Percentiles rank a stretch among this genome's conserved stretches.
phyloP scores from a whole-genome alignment of 768 basidiomycete species.

The Boletus reticulatus region DNA sequence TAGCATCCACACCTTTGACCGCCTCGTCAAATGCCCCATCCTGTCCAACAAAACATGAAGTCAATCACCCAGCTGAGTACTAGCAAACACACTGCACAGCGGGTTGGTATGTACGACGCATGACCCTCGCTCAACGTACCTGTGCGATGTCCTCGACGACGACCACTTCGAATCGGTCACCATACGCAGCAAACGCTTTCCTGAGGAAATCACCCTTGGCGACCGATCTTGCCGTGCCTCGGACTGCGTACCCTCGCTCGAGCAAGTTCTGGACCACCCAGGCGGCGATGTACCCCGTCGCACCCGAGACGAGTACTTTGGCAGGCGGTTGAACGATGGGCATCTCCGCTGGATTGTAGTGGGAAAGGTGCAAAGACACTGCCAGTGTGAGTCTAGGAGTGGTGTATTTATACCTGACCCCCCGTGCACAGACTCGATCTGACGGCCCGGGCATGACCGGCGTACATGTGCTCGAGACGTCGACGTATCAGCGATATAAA shows the following conservation, averaged over 20 bases:
- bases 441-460: no score
- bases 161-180: slow-evolving; percentile 58
- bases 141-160: slow-evolving; percentile 68
- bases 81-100: no score
- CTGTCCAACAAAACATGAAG: slow-evolving; percentile 24
- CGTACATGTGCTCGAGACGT: no score
- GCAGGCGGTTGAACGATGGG: slow-evolving; percentile 24
- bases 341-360: slow-evolving; percentile 10
- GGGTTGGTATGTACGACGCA: no score
- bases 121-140: slow-evolving; percentile 27
- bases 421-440: no score
- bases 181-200: slow-evolving; percentile 51
- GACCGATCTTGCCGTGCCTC: slow-evolving; percentile 62
- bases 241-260: slow-evolving; percentile 58
- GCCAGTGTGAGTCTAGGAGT: no score
- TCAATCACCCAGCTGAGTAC: no score
- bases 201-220: slow-evolving; percentile 59
- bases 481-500: no score
- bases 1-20: slow-evolving; percentile 70
- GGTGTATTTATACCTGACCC: no score
- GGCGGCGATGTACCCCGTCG: slow-evolving; percentile 22
- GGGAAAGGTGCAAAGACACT: no score
- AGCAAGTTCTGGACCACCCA: slow-evolving; percentile 59
- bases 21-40: slow-evolving; percentile 76
- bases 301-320: slow-evolving; percentile 31